These are phyloP conservation scores for Podaxis sp. DNA, from an alignment of 768 basidiomycete species.

Conservation along the genomic window DNA sequence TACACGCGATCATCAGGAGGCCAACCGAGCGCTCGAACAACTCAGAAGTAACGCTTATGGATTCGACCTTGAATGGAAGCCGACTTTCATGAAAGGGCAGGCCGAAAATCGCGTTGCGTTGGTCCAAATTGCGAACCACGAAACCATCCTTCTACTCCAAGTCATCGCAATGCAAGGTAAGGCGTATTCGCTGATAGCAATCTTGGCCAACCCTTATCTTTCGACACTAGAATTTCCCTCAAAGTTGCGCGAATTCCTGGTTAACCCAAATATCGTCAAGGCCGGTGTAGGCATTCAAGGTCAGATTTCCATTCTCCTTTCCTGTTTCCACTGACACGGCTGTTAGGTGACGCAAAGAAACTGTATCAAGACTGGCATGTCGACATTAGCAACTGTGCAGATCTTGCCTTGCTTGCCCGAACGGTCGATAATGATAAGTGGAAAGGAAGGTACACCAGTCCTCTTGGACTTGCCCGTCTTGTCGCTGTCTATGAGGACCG, in stretches of 20 bases:
- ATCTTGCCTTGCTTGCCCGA: conserved; percentile 67
- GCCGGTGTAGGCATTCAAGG: conserved; percentile 76
- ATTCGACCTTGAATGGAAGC: conserved; percentile 83
- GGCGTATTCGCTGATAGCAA: neutral
- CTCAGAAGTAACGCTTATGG: conserved; percentile 45
- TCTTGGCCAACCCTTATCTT: neutral
- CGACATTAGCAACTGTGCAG: conserved; percentile 56
- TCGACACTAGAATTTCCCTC: conserved; percentile 47
- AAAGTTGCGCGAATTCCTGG: conserved; percentile 51
- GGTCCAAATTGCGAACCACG: conserved; percentile 64
- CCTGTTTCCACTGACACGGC: conserved; percentile 8
- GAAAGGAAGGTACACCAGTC: conserved; percentile 65
- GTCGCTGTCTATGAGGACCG: conserved; percentile 59
- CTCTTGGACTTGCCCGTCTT: conserved; percentile 65
- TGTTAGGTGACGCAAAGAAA: conserved; percentile 67
- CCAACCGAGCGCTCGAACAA: conserved; percentile 29
- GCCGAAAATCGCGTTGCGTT: conserved; percentile 70
- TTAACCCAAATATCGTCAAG: conserved; percentile 55
- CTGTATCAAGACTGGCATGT: conserved; percentile 49
- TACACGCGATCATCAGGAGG: conserved; percentile 31
- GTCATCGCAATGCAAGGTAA: conserved; percentile 57
- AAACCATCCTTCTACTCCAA: conserved; percentile 64
- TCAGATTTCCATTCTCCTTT: conserved; percentile 29
- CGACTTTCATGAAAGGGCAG: conserved; percentile 51
- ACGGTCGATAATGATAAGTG: conserved; percentile 69